A percentile compares a stretch with the other conserved stretches of the same genome.
Evolutionary conservation across 164 flowering plant genomes (phyloP).

Genomic region (Nymphaea thermarum): DNA sequence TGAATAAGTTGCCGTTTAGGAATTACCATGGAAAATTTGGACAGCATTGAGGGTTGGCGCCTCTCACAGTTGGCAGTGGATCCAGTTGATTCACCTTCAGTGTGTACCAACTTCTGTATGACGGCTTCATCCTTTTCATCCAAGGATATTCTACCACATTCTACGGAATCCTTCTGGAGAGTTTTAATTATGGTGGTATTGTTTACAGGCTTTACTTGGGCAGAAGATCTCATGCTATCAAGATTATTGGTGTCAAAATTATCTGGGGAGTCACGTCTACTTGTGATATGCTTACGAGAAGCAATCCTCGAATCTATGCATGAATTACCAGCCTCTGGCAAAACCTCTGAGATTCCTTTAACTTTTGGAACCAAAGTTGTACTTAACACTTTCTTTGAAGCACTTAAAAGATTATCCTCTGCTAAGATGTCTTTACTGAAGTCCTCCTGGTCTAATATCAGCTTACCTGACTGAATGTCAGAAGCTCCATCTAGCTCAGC

Average conservation of each 20-base stretch:
- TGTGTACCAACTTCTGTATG: conserved; percentile 28
- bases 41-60: conserved; percentile 15
- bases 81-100: conserved; percentile 48
- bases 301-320: too few species aligned
- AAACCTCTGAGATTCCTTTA: too few species aligned
- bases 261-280: too few species aligned
- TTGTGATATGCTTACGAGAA: too few species aligned
- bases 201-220: too few species aligned
- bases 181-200: too few species aligned
- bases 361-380: too few species aligned
- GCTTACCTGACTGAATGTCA: conserved; percentile 6
- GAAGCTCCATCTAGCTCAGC: conserved; percentile 4
- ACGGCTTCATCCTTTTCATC: conserved; percentile 5
- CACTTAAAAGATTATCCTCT: neutral
- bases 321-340: too few species aligned
- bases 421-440: neutral
- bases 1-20: conserved; percentile 81
- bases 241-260: too few species aligned
- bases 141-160: neutral
- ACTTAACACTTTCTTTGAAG: neutral
- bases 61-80: conserved; percentile 28
- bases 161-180: neutral
- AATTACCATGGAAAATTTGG: conserved; percentile 27
- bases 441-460: conserved; percentile 6
- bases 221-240: too few species aligned